Evolutionary conservation across 2,329 filamentous ascomycete genomes (phyloP).

Genomic region (Thelonectria blattea): DNA sequence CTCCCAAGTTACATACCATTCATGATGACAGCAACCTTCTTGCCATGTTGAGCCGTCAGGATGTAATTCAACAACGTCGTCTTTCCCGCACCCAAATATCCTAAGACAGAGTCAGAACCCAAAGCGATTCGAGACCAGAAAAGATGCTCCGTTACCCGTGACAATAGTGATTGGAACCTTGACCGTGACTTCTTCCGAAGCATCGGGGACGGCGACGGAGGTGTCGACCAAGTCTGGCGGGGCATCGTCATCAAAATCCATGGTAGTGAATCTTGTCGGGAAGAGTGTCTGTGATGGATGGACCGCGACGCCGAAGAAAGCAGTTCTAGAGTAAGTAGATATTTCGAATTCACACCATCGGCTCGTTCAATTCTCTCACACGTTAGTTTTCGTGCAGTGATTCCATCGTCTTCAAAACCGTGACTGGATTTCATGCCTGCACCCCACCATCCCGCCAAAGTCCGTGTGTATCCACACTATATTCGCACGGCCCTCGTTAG

Average conservation of each 20-base stretch:
- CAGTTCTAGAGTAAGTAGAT: background rate
- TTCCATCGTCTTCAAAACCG: background rate
- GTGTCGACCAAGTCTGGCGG: conserved; percentile 69
- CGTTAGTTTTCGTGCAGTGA: background rate
- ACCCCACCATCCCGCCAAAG: conserved; percentile 12
- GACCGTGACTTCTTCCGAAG: conserved; percentile 57
- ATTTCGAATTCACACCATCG: background rate
- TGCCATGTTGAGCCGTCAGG: conserved; percentile 90
- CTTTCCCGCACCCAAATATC: conserved; percentile 94
- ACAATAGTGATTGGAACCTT: conserved; percentile 88
- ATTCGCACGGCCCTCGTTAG: conserved; percentile 32
- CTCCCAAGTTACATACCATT: conserved; percentile 63
- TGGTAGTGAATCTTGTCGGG: conserved; percentile 39
- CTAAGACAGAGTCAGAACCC: conserved; percentile 50
- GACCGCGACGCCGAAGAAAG: background rate
- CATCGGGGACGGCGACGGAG: conserved; percentile 39
- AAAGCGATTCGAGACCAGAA: background rate
- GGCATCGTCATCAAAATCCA: conserved; percentile 71
- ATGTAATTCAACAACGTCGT: conserved; percentile 97
- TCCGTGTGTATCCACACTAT: conserved; percentile 16
- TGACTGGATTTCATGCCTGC: conserved; percentile 2
- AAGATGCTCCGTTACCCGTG: conserved; percentile 60
- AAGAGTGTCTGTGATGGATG: background rate
- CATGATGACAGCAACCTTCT: conserved; percentile 97
- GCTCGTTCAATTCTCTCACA: background rate